Base-by-base conservation (phyloP, 2,329 filamentous ascomycete genomes). In the Aspergillus eucalypticola region DNA sequence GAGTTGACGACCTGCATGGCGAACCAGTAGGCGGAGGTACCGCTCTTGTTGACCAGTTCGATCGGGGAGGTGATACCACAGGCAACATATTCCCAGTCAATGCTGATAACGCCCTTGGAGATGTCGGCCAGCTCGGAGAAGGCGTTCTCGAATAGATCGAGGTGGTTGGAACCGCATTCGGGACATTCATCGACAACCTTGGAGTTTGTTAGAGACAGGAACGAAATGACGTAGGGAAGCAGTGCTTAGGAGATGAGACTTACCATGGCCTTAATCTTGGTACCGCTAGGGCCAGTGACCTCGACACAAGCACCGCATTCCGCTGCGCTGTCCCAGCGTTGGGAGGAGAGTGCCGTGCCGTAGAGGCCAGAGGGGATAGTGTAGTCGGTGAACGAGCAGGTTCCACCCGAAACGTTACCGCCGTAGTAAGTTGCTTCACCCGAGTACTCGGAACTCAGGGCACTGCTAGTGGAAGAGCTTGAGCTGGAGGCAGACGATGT, bases 1-100 rank as follows among this genome's bases (percentile, higher is more conserved):
- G 83, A 76, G 73, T 89, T 88, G 67, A 87, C 79, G 46, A 89
- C 86, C 72, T 90, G 87, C 80, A 87, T 86, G 51, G 79, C 80
- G 75, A 86, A 86, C 83, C 83, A 85, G 71, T 80, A 79, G 29
- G 73, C 69, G 4, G 80, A 82, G 3, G 78, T 69, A 5, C 72
- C 73, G 15, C 70, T 76, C 70, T 86, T 85, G 75, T 83, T 84
- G 71, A 81, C 79, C 23, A 86, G 76, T 49, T 76, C 66, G 8
- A 86, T 72, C 1, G 82, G 79, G 0, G 76, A 73, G 51, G 77
- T 77, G 67, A 86, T 83, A 46, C 79, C 81, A 67, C 84, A 86
- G 19, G 79, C 67, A 10, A 84, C 79, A 61, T 79, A 78, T 38
- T 79, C 70, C 82, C 82, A 86, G 41, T 71, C 72, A 13, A 85